A percentile compares a stretch with the other conserved stretches of the same genome.
Conservation (phyloP, 2,329 filamentous ascomycete genomes). For the Colletotrichum tofieldiae region DNA sequence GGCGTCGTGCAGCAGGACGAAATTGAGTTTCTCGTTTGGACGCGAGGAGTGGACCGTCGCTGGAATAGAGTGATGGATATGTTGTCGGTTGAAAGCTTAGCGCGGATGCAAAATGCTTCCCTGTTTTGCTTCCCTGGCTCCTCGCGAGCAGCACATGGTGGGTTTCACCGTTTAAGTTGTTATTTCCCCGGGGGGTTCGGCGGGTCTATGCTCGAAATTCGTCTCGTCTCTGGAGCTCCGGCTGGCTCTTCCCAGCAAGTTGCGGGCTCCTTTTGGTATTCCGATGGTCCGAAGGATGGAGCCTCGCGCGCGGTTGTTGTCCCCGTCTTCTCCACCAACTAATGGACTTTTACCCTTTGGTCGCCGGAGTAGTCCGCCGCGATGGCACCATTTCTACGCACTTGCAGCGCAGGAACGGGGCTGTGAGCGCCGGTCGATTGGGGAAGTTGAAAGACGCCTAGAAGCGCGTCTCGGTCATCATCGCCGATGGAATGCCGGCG, state of each 20-base stretch:
- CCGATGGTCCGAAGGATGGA: not conserved
- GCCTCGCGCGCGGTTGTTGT: conserved; percentile 8
- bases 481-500: not conserved
- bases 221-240: not conserved
- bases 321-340: not conserved
- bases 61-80: conserved; percentile 27
- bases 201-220: not conserved
- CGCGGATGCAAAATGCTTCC: conserved; percentile 36
- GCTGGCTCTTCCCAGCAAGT: not conserved
- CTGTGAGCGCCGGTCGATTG: too few relatives aligned
- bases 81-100: conserved; percentile 22
- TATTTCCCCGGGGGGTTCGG: not conserved
- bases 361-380: not conserved
- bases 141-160: not conserved
- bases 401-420: too few relatives aligned
- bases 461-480: not conserved
- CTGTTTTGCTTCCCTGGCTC: not conserved
- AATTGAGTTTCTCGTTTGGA: conserved; percentile 29
- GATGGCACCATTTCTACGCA: not conserved
- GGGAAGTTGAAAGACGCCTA: not conserved
- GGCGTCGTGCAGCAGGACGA: conserved; percentile 8
- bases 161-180: not conserved
- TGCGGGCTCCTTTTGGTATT: not conserved
- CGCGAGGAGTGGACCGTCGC: conserved; percentile 15
- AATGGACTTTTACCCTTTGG: not conserved